Evolutionary conservation across 1,284 basidiomycete species (phyloP).

Genomic region (Trametes hirsuta): DNA sequence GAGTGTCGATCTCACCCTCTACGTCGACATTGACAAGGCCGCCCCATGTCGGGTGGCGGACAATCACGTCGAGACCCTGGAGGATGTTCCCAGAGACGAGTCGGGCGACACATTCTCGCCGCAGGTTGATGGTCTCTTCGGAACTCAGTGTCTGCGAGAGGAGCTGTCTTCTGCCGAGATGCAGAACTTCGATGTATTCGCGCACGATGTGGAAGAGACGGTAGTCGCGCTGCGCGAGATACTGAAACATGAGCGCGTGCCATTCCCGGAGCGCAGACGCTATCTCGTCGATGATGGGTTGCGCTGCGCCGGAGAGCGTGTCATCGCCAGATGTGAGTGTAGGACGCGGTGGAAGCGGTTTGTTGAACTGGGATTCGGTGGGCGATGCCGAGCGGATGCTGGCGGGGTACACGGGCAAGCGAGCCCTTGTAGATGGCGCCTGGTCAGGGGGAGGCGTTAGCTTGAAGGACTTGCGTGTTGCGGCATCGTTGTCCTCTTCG

Average conservation of each 20-base stretch:
- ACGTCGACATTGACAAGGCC: conserved; percentile 86
- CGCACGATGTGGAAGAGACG: conserved; percentile 85
- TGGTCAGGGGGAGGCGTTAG: conserved; percentile 75
- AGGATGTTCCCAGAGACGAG: conserved; percentile 91
- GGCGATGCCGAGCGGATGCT: conserved; percentile 66
- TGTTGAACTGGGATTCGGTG: conserved; percentile 63
- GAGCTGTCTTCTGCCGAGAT: conserved; percentile 87
- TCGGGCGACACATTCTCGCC: conserved; percentile 86
- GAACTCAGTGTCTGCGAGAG: conserved; percentile 86
- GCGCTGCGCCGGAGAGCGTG: conserved; percentile 77
- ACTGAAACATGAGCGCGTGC: conserved; percentile 90
- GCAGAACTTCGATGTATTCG: conserved; percentile 90
- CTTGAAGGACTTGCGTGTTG: conserved; percentile 61
- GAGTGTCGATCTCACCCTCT: conserved; percentile 72
- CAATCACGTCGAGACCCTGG: conserved; percentile 93
- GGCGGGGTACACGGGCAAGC: conserved; percentile 66
- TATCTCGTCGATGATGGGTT: conserved; percentile 97
- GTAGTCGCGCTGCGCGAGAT: conserved; percentile 90
- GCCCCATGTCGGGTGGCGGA: conserved; percentile 91
- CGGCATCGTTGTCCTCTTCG: conserved; percentile 58
- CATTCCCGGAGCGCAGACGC: conserved; percentile 96
- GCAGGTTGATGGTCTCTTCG: conserved; percentile 85
- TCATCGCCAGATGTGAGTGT: conserved; percentile 93
- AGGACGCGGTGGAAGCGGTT: conserved; percentile 89
- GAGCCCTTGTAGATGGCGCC: conserved; percentile 69